A percentile compares a stretch with the other conserved stretches of the same genome.
phyloP scores from a whole-genome alignment of 306 rosid species.

The Fragaria iinumae region DNA sequence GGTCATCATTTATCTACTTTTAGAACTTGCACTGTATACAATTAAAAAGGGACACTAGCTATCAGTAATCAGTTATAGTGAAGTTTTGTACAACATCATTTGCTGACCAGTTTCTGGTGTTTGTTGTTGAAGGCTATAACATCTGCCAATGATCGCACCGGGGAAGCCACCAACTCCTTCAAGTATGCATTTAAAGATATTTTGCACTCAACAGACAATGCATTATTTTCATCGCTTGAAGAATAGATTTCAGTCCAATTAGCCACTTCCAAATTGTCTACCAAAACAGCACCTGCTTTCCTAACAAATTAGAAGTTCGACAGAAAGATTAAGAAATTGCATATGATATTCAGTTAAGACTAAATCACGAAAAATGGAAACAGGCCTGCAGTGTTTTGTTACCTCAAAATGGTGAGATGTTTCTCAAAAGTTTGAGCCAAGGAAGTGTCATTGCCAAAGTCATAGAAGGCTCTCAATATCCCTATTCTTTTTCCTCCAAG shows the following conservation, averaged over 20 bases:
- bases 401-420: slow-evolving; percentile 62
- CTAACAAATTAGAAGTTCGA: slow-evolving; percentile 1
- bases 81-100: not conserved
- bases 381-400: not conserved
- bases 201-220: slow-evolving; percentile 14
- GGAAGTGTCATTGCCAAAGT: slow-evolving; percentile 26
- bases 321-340: not conserved
- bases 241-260: not conserved
- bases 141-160: slow-evolving; percentile 28
- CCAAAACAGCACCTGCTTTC: slow-evolving; percentile 44
- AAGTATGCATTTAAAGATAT: slow-evolving; percentile 25
- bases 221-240: not conserved
- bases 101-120: slow-evolving; percentile 21
- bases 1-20: not conserved
- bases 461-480: slow-evolving; percentile 32
- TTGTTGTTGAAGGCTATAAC: slow-evolving; percentile 21
- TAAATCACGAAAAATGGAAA: not conserved
- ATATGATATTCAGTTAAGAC: not conserved
- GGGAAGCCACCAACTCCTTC: slow-evolving; percentile 24
- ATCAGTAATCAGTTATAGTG: not conserved
- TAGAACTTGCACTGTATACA: not conserved
- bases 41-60: not conserved
- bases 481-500: slow-evolving; percentile 56
- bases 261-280: slow-evolving; percentile 43
- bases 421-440: slow-evolving; percentile 32